These are phyloP conservation scores for Peziza echinospora DNA, from an alignment of 495 filamentous ascomycete genomes.

Conservation along the genomic window DNA sequence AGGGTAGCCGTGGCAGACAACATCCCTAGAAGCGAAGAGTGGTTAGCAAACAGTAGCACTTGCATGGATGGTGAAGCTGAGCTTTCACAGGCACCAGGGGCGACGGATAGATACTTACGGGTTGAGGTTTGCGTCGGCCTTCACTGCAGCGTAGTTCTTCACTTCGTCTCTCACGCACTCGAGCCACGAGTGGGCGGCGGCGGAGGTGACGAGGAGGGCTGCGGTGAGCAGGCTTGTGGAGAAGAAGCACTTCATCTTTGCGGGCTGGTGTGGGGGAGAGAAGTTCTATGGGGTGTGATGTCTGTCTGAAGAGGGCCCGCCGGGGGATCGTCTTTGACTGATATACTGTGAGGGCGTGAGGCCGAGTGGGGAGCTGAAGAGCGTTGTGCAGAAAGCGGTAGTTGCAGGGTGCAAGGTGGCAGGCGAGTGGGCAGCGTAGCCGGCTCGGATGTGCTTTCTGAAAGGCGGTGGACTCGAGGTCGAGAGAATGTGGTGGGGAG, in stretches of 20 bases:
- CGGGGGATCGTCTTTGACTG: background rate
- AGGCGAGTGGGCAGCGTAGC: no score
- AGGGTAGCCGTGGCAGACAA: constrained; percentile 12
- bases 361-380: no score
- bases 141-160: constrained; percentile 8
- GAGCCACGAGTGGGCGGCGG: constrained; percentile 15
- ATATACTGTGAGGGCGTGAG: no score
- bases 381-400: no score
- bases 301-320: background rate
- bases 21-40: background rate
- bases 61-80: background rate
- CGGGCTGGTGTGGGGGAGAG: background rate
- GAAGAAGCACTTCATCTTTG: constrained; percentile 4
- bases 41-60: background rate
- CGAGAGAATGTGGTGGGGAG: no score
- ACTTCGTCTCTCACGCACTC: constrained; percentile 16
- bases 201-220: constrained; percentile 9
- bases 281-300: background rate
- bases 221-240: constrained; percentile 1
- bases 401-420: no score
- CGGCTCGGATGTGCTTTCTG: no score
- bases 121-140: constrained; percentile 4
- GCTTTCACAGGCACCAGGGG: background rate
- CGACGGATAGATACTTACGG: no score
- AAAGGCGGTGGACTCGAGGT: no score